Base-by-base conservation (phyloP, 192 early-diverging fungal genomes). In the Podila minutissima region DNA sequence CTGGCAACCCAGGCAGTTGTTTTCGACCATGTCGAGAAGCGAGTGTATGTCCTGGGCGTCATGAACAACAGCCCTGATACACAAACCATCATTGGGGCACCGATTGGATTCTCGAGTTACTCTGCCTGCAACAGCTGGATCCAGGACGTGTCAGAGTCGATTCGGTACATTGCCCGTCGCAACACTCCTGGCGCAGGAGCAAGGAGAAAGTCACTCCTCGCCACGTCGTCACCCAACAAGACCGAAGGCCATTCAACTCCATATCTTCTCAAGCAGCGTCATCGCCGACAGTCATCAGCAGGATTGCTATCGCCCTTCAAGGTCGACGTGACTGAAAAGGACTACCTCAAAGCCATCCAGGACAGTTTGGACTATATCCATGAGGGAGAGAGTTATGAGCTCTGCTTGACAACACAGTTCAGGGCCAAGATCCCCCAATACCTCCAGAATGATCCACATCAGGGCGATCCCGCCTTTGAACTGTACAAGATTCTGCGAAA, bases 321-420 rank as follows among this genome's bases (percentile, higher is more conserved):
- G 32, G 71, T 88, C 1, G 87, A 88, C 66, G 75, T 84, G 7
- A 69, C 75, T 0, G 83, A 82, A 15, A 51, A 75, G 17, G 32
- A 67, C 12, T 96, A 96, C 71, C 59, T 94, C 5, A 50, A 69
- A 8, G 86, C 89, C 20, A 91, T 96, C 22, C 67, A 84, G 57
- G 70, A 83, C 38, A 88, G 89, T 20, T 71, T 91, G 11, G 50
- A 83, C 24, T 82, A 88, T 46, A 99, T 99, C 64, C 53, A 83
- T 0, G 87, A 89, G 59, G 97, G 97, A 48, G 96, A 99, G 74
- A 92, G 96, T n/a, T 99, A 99, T 82, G 97, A 99, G 74, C 82
- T 98, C 3, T 97, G 96, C 74, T 70, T 99, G 60, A 99, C 97
- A 0, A 98, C 94, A 2, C 94, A 94, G 55, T 89, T 97, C 81